These are phyloP conservation scores for Lycium ferocissimum DNA, from an alignment of 257 asterid species.

Conservation along the genomic window DNA sequence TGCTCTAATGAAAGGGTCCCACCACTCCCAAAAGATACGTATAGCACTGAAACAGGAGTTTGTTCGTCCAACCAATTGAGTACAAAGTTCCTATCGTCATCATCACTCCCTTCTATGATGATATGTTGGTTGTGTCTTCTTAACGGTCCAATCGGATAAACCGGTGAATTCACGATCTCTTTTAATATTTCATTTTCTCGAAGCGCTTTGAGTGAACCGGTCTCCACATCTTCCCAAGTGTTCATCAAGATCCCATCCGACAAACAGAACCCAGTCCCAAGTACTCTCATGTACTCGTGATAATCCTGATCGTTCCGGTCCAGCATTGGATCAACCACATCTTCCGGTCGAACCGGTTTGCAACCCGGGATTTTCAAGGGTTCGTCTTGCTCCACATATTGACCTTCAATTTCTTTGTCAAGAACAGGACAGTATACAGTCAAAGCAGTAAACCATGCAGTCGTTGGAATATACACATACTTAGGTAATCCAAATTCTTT, in stretches of 20 bases:
- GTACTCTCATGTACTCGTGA: slow-evolving; percentile 40
- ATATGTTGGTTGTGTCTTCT: slow-evolving; percentile 42
- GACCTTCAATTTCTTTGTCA: slow-evolving; percentile 51
- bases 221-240: slow-evolving; percentile 68
- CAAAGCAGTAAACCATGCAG: slow-evolving; percentile 64
- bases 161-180: slow-evolving; percentile 43
- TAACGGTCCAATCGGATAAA: slow-evolving; percentile 70
- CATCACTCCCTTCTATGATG: not conserved
- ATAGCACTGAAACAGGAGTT: slow-evolving; percentile 33
- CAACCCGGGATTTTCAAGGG: slow-evolving; percentile 67
- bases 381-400: slow-evolving; percentile 50
- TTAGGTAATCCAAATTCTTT: slow-evolving; percentile 55
- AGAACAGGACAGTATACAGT: slow-evolving; percentile 58
- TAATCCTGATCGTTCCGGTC: slow-evolving; percentile 63
- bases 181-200: slow-evolving; percentile 40
- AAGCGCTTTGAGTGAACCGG: slow-evolving; percentile 53
- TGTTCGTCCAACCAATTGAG: slow-evolving; percentile 36
- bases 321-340: slow-evolving; percentile 65
- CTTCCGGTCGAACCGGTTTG: slow-evolving; percentile 67
- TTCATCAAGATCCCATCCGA: slow-evolving; percentile 72
- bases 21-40: slow-evolving; percentile 34
- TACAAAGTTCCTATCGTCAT: not conserved
- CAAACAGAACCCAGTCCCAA: slow-evolving; percentile 30
- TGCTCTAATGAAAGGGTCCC: slow-evolving; percentile 30
- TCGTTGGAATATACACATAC: slow-evolving; percentile 50